Base-by-base conservation (phyloP, 495 filamentous ascomycete species). In the Penicillium chermesinum region DNA sequence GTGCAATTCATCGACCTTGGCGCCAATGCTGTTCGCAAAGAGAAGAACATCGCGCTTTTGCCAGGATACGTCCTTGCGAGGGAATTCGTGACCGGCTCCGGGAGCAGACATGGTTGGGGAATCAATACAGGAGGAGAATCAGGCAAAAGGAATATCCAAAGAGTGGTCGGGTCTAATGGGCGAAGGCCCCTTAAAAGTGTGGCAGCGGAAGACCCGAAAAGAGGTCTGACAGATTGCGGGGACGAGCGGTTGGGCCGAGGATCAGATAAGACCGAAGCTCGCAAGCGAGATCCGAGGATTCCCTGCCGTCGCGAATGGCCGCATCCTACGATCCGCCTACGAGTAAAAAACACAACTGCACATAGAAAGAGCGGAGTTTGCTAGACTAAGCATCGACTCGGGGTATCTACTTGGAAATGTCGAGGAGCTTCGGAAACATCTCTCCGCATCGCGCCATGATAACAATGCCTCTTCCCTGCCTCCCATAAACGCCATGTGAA, bases 21-120 rank as follows among this genome's bases (percentile, higher is more conserved):
- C 80, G 14, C 90, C 89, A 60, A 95, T 91, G 67, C 84, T 88
- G 67, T 88, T 85, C 30, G 89, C 89, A 62, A 95, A 95, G 20
- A 95, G 79, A 54, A 95, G 73, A 18, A 82, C 78, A 73, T 95
- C 89, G 33, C 89, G 79, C 80, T 93, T 89, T 54, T 86, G 69
- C 89, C 89, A 95, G 54, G 82, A 76, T 3, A 95, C 88, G 55
- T 81, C 76, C 56, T 77, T 63, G 33, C 80, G 53, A 41, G 86
- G 84, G 61, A 85, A 91, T 70, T 91, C 82, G 68, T 87, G 86
- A 52, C 88, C 87, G 58, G 75, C 85, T 57, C 87, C 88, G 53
- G 86, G 85, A 39, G 73, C 71, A 34, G 69, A 70, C 74, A 75
- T 77, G 13, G 37, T 56, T 27, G 44, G 43, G 22, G 32, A n/a